Evolutionary conservation across 129 eudicot genomes (phyloP), one percentile per base, ranked within the genome.

Genomic region (Rutidosis leptorrhynchoides): DNA sequence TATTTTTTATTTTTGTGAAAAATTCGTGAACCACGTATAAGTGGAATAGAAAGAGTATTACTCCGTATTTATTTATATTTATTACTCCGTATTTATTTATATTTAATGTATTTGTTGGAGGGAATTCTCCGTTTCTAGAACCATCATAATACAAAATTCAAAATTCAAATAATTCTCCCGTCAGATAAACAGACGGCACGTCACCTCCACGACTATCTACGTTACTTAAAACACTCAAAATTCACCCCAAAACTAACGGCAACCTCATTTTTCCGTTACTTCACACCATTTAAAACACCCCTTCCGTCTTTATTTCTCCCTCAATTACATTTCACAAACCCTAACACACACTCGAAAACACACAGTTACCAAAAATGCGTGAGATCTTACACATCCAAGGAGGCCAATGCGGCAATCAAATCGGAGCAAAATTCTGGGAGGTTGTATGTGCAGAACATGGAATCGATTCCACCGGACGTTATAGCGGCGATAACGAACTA

Each of bases 331-430:
- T 29, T n/a, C 42, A 21, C 66, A 72, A 58, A 48, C 62, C 52
- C 16, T 11, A 37, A 37, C 45, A 2, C 45, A 37, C 45, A 37
- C 42, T 5, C 2, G 43, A 35, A 35, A 35, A 35, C 43, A 9
- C 43, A 35, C 12, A 10, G 5, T 53, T 19, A 17, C 23, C n/a
- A 29, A 78, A 74, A 77, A 85, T 85, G 93, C 83, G 93, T 67
- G 93, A 85, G 42, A 85, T 85, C 45, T 35, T 85, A 28, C 93
- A 85, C 77, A 77, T 85, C 12, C 93, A 85, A 65, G 93, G 93
- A 12, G 93, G 93, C 73, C 93, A 85, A 58, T 85, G 93, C 59
- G 93, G 88, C 65, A 85, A 85, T 73, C 93, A 85, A 82, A 84
- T 84, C 79, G 89, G 89, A 19, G 89, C 87, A n/a, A 85, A 78